Evolutionary conservation across 2,329 filamentous ascomycete genomes (phyloP), one percentile per base, ranked within the genome.

Genomic region (Penicillium sp.): DNA sequence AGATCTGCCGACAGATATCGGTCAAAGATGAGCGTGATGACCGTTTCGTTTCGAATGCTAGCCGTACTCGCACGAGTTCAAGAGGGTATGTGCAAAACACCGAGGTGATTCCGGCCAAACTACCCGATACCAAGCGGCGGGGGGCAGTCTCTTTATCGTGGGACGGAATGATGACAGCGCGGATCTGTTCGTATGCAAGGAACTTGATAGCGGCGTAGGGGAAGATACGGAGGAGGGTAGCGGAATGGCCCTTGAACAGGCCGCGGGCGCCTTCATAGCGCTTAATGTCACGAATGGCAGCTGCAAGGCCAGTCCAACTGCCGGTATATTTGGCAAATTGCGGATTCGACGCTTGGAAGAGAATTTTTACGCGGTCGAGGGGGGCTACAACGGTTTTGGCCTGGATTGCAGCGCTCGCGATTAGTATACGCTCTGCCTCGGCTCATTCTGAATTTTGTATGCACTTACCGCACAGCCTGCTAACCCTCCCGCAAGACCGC

Each of bases 131-230:
- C 54, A 79, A 68, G 11, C 95, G 86, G 51, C 95, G 86, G 31
- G 89, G 75, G 1, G 89, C 85, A 0, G 94, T 98, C 74, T 99
- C 95, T 58, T 96, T 83, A 6, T 88, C 80, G 53, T 82, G 85
- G 39, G 78, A 81, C 1, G 85, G 85, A 61, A 99, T 98, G 35
- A 98, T 72, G 14, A 88, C 70, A 13, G 89, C 86, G 60, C 95
- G 90, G 64, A 97, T 91, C 77, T 99, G 95, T 76, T 99, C 95
- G 79, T 99, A 99, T 47, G 94, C 93, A 43, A 99, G 85, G 72
- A 99, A 99, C 73, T 99, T 99, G 77, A 98, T 96, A 47, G 91
- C 94, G 16, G 94, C 95, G 75, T 99, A 99, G 6, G 95, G 95
- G 69, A 98, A 99, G 63, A 99, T 96, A 64, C 95, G 89, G 54